A percentile compares a stretch with the other conserved stretches of the same genome.
Evolutionary conservation across 441 rosid genomes (phyloP).

Genomic region (Sinapis alba): DNA sequence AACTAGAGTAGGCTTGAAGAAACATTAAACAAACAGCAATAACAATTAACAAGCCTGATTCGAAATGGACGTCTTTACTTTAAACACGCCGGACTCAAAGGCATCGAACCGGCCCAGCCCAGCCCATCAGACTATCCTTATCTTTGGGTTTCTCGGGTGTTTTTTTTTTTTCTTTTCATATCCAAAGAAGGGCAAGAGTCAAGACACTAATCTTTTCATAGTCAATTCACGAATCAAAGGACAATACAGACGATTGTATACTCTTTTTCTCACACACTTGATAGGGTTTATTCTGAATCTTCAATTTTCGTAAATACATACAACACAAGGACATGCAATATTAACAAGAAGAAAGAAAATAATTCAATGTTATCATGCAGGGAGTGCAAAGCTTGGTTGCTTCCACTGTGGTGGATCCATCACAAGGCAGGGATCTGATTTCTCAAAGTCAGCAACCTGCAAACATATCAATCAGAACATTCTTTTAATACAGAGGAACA

Average conservation of each 20-base stretch:
- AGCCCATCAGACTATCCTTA: not conserved
- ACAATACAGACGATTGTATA: not conserved
- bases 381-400: constrained; percentile 42
- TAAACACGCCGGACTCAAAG: not conserved
- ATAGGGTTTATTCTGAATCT: not conserved
- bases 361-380: constrained; percentile 28
- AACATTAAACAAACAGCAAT: not conserved
- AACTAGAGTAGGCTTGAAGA: not conserved
- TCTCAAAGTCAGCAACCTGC: constrained; percentile 86
- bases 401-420: constrained; percentile 71
- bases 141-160: not conserved
- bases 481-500: not conserved
- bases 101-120: not conserved
- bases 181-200: not conserved
- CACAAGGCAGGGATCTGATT: constrained; percentile 71
- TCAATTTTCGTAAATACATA: constrained; percentile 2
- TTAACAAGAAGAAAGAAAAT: not conserved
- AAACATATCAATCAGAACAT: constrained; percentile 16
- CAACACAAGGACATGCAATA: constrained; percentile 6
- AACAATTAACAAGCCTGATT: not conserved
- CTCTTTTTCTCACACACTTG: not conserved
- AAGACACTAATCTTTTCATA: not conserved
- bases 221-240: not conserved
- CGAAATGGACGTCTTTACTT: not conserved
- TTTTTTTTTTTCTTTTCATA: too few species aligned